These are phyloP conservation scores for Cunninghamia lanceolata DNA, from an alignment of 75 land plant genomes.

Conservation along the genomic window DNA sequence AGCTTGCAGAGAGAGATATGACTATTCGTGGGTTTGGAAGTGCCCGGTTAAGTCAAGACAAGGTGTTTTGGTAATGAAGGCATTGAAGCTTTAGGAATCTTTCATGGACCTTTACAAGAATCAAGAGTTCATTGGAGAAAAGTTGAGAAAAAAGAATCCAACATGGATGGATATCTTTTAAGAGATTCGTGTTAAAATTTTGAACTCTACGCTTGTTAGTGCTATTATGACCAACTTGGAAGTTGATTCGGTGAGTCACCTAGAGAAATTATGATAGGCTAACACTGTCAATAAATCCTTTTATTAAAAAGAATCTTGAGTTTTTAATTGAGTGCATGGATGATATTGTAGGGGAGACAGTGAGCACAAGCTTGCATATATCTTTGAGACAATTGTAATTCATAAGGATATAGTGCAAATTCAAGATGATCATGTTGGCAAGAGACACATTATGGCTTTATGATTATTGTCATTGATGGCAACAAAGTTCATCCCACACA, in stretches of 20 bases:
- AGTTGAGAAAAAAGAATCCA: slow-evolving; percentile 93
- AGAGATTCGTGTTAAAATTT: slow-evolving; percentile 94
- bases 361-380: slow-evolving; percentile 94
- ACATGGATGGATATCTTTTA: slow-evolving; percentile 95
- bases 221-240: slow-evolving; percentile 93
- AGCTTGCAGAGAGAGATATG: too few species aligned
- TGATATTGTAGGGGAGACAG: slow-evolving; percentile 99
- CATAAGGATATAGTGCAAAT: slow-evolving; percentile 91
- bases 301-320: slow-evolving; percentile 86
- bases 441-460: too few species aligned
- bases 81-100: too few species aligned
- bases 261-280: slow-evolving; percentile 95
- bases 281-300: slow-evolving; percentile 74
- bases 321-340: slow-evolving; percentile 97
- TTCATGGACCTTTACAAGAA: slow-evolving; percentile 80
- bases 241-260: slow-evolving; percentile 74
- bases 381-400: slow-evolving; percentile 94
- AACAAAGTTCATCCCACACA: too few species aligned
- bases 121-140: slow-evolving; percentile 85
- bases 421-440: too few species aligned
- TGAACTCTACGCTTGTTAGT: slow-evolving; percentile 93
- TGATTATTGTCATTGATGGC: too few species aligned
- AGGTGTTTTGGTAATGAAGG: too few species aligned
- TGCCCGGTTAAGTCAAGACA: too few species aligned
- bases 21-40: too few species aligned